phyloP scores from a whole-genome alignment of 169 alveolate genomes.

The Plasmodium vinckei region DNA sequence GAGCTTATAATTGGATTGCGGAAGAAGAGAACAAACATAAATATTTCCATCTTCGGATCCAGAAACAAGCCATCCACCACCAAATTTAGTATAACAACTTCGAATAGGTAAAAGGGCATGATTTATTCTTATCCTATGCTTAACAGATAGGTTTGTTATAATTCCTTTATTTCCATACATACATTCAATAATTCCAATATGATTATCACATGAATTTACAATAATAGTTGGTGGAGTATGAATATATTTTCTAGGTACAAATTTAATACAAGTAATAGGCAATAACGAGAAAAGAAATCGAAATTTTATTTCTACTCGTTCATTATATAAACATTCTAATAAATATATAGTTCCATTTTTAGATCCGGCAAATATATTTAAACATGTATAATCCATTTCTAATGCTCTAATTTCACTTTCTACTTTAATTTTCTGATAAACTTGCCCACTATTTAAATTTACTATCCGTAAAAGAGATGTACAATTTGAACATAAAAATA shows the following conservation, averaged over 20 bases:
- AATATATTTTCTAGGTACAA: constrained; percentile 81
- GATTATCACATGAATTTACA: constrained; percentile 87
- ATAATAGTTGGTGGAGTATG: constrained; percentile 77
- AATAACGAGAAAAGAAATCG: constrained; percentile 65
- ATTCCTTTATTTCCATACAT: constrained; percentile 81
- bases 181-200: constrained; percentile 86
- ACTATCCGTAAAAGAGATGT: constrained; percentile 87
- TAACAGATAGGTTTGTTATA: constrained; percentile 65
- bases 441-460: constrained; percentile 87
- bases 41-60: constrained; percentile 87
- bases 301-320: constrained; percentile 49
- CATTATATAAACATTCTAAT: constrained; percentile 81
- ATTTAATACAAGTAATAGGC: constrained; percentile 83
- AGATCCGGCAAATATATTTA: constrained; percentile 88
- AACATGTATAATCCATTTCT: constrained; percentile 87
- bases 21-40: constrained; percentile 80
- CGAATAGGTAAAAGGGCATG: constrained; percentile 84
- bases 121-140: constrained; percentile 79
- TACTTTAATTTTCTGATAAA: constrained; percentile 85
- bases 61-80: constrained; percentile 87
- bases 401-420: constrained; percentile 88
- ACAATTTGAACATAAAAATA: constrained; percentile 85
- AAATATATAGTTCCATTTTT: constrained; percentile 87
- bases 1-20: constrained; percentile 55
- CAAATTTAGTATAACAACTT: constrained; percentile 82